Conservation (phyloP, 2,329 filamentous ascomycete species). For the Fusarium liriodendri region DNA sequence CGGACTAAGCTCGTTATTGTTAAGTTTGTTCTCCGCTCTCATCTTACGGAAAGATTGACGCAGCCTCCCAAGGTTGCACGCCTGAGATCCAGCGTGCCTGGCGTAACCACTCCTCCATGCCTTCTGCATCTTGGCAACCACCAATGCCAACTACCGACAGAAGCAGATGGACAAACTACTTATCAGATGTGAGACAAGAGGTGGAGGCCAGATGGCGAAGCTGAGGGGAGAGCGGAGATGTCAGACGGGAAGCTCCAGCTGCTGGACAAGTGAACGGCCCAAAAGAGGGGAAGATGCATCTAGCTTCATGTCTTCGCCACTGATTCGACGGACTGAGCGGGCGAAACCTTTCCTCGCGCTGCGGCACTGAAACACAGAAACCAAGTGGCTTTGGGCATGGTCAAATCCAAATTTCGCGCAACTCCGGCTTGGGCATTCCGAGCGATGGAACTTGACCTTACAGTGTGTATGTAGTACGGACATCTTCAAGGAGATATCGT, state of each 20-base stretch:
- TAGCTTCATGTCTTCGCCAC: not conserved
- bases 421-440: not conserved
- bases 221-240: not conserved
- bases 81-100: too few species aligned
- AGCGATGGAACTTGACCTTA: not conserved
- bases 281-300: not conserved
- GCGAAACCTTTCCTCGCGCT: not conserved
- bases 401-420: not conserved
- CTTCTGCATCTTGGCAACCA: not conserved
- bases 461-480: not conserved
- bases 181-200: not conserved
- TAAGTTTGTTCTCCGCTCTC: not conserved
- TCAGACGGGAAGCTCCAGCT: not conserved
- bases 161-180: not conserved
- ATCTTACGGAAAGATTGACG: not conserved
- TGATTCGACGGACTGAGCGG: not conserved
- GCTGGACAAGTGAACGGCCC: not conserved
- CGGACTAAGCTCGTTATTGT: too few species aligned
- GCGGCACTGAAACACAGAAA: not conserved
- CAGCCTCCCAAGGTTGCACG: not conserved
- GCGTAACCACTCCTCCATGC: not conserved
- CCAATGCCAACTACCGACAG: not conserved
- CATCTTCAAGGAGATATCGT: not conserved
- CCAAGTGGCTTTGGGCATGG: not conserved
- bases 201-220: not conserved